Base-by-base conservation (phyloP, 371 early-diverging fungal genomes). In the Thermomucor indicae-seudaticae region DNA sequence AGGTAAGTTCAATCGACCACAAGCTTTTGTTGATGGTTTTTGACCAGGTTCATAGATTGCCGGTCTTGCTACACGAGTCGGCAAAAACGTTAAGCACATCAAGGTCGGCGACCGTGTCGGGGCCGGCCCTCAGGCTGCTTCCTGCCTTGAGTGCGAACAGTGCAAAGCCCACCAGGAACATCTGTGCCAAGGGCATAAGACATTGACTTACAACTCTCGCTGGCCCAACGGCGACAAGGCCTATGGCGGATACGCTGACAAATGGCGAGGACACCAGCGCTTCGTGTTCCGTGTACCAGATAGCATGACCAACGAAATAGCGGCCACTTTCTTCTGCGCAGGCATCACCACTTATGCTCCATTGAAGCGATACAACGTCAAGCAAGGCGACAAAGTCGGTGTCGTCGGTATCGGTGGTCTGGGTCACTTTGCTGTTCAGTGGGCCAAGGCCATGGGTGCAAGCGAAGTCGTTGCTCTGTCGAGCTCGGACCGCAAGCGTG, bases 101-200 rank as follows among this genome's bases (percentile, higher is more conserved):
- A 56, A 72, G 31, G 70, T 89, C 34, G 91, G 87, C 31, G 84
- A 87, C 51, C 47, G 78, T 5, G 84, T 88, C 41, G 91, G 91
- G 28, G 81, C 81, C 11, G 88, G 88, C 14, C 80, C 80, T 27
- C 81, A 83, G 58, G 65, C 63, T 16, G 70, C 64, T 23, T 60
- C 78, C 5, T 79, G 83, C 47, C 52, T 64, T 23, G 46, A 62
- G 25, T 62, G 63, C 31, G 50, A 65, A 0, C 19, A 53, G 5
- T 70, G 70, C 31, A 55, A 55, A 10, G 43, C 40, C 5, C 58
- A 57, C 10, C 22, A 52, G n/a, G 62, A 61, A 23, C 25, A 68
- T 30, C 25, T 64, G 12, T 68, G 68, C 48, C 20, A 43, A 32
- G 44, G 46, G 22, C 32, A 43, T 12, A 29, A 6, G 1, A 49